Percentiles rank a stretch among this genome's conserved stretches.
Evolutionary conservation across 2,329 filamentous ascomycete genomes (phyloP).

Genomic region (Penicillium sp.): DNA sequence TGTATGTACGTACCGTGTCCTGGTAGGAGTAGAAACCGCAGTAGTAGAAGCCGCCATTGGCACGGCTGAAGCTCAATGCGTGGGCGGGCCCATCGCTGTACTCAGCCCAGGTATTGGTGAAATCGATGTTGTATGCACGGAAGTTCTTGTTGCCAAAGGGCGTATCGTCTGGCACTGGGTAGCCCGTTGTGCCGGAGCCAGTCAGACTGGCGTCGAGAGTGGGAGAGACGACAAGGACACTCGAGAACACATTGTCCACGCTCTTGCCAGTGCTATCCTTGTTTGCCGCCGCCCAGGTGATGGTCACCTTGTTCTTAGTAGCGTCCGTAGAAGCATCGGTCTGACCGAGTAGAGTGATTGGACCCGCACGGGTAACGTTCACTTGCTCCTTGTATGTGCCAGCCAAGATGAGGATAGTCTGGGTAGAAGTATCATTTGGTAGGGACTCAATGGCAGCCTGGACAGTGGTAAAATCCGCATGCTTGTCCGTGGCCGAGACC

Average conservation of each 20-base stretch:
- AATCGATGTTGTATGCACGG: constrained; percentile 70
- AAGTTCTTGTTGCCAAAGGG: constrained; percentile 70
- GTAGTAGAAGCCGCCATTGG: constrained; percentile 71
- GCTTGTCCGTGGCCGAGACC: constrained; percentile 34
- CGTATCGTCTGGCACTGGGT: constrained; percentile 64
- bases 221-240: constrained; percentile 67
- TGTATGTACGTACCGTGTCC: constrained; percentile 59
- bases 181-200: constrained; percentile 67
- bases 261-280: constrained; percentile 45
- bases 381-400: constrained; percentile 69
- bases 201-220: constrained; percentile 68
- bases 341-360: constrained; percentile 67
- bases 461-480: constrained; percentile 46
- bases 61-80: constrained; percentile 65
- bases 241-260: constrained; percentile 67
- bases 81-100: constrained; percentile 63
- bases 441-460: constrained; percentile 57
- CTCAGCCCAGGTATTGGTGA: constrained; percentile 65
- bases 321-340: constrained; percentile 56
- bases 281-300: constrained; percentile 65
- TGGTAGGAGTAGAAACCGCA: constrained; percentile 72
- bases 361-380: constrained; percentile 67
- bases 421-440: constrained; percentile 52
- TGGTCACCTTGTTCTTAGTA: constrained; percentile 58
- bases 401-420: constrained; percentile 65